Conservation (phyloP, 768 basidiomycete genomes). For the Collybia nuda region DNA sequence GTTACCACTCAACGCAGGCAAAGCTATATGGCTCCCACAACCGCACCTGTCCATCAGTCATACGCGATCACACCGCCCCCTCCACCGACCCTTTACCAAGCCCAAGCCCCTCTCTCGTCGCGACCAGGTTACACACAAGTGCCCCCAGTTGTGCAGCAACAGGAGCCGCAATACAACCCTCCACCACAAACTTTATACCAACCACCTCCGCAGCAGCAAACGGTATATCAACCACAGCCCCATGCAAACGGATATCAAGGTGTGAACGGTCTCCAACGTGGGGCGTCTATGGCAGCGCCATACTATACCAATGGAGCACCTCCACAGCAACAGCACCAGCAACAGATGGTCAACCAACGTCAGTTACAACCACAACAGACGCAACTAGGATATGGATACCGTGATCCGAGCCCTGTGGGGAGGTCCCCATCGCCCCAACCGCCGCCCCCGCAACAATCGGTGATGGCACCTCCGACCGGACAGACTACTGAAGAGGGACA, state of each 20-base stretch:
- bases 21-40: conserved; percentile 32
- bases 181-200: conserved; percentile 16
- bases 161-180: conserved; percentile 11
- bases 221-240: conserved; percentile 20
- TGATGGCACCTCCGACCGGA: conserved; percentile 54
- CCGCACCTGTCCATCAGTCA: conserved; percentile 29
- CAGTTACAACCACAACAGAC: conserved; percentile 33
- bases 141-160: conserved; percentile 14
- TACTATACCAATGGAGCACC: conserved; percentile 8
- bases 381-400: conserved; percentile 33
- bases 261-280: conserved; percentile 26
- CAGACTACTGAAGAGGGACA: conserved; percentile 82
- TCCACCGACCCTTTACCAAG: conserved; percentile 34
- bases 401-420: conserved; percentile 41
- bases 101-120: conserved; percentile 31
- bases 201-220: conserved; percentile 19
- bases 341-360: conserved; percentile 15
- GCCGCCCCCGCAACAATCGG: conserved; percentile 24
- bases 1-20: conserved; percentile 26
- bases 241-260: conserved; percentile 16
- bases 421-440: conserved; percentile 55
- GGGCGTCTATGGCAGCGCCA: conserved; percentile 16
- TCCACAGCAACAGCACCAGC: conserved; percentile 21
- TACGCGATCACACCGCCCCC: conserved; percentile 39
- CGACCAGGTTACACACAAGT: conserved; percentile 33